Evolutionary conservation across 1,139 yeast genomes (phyloP).

Genomic region (Ogataea hybrid): DNA sequence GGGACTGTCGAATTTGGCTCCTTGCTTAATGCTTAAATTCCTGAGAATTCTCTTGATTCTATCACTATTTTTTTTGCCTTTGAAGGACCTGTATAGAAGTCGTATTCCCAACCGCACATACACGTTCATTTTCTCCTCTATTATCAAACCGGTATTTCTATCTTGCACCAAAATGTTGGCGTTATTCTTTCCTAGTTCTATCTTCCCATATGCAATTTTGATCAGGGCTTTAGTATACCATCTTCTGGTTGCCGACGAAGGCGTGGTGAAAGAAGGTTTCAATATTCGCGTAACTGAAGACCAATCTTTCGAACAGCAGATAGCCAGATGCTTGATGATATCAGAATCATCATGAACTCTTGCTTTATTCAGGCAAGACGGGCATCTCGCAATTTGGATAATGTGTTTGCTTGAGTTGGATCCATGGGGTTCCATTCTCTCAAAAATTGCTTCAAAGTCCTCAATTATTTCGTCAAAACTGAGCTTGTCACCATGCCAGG

Average conservation of each 20-base stretch:
- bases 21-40: constrained; percentile 75
- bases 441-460: constrained; percentile 40
- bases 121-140: constrained; percentile 91
- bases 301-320: constrained; percentile 82
- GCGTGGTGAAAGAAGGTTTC: constrained; percentile 71
- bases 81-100: constrained; percentile 72
- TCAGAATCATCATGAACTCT: constrained; percentile 60
- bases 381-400: constrained; percentile 67
- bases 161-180: constrained; percentile 96
- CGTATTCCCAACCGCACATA: constrained; percentile 88
- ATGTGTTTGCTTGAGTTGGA: constrained; percentile 34
- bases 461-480: constrained; percentile 57
- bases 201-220: constrained; percentile 84
- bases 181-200: constrained; percentile 83
- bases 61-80: constrained; percentile 48
- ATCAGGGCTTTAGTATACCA: constrained; percentile 86
- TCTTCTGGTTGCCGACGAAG: constrained; percentile 78
- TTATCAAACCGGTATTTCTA: constrained; percentile 77
- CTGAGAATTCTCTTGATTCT: constrained; percentile 48
- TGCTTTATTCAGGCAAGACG: constrained; percentile 67
- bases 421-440: constrained; percentile 6
- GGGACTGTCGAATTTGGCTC: constrained; percentile 75
- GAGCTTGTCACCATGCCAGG: constrained; percentile 57
- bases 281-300: constrained; percentile 63
- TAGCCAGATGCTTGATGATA: constrained; percentile 80